Conservation (phyloP, 2,329 filamentous ascomycete genomes). For the Colletotrichum sp. region DNA sequence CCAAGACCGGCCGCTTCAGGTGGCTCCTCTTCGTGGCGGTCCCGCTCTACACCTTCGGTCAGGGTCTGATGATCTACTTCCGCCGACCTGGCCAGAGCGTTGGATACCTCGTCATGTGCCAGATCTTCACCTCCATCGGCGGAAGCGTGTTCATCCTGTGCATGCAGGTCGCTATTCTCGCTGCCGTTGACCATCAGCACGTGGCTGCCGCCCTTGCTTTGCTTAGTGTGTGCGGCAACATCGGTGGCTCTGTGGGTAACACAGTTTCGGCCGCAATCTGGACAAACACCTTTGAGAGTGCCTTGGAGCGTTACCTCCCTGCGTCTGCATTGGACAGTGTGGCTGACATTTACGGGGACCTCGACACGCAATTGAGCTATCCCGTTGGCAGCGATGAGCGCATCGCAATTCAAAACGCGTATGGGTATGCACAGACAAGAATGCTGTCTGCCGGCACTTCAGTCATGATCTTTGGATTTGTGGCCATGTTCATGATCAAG, state of each 20-base stretch:
- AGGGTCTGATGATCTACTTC: slow-evolving; percentile 51
- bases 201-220: slow-evolving; percentile 55
- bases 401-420: slow-evolving; percentile 60
- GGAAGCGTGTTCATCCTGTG: slow-evolving; percentile 36
- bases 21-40: slow-evolving; percentile 47
- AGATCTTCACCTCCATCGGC: slow-evolving; percentile 49
- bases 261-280: slow-evolving; percentile 47
- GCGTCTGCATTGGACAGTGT: slow-evolving; percentile 36
- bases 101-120: slow-evolving; percentile 42
- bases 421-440: slow-evolving; percentile 52
- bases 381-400: slow-evolving; percentile 45
- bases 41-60: slow-evolving; percentile 59
- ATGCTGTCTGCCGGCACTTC: slow-evolving; percentile 43
- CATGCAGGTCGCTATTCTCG: slow-evolving; percentile 63
- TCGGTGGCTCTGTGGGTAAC: slow-evolving; percentile 51
- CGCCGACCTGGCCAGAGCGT: slow-evolving; percentile 35
- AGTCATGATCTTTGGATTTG: slow-evolving; percentile 29
- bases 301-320: slow-evolving; percentile 56
- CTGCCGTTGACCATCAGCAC: slow-evolving; percentile 57
- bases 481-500: slow-evolving; percentile 47
- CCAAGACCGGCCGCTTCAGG: slow-evolving; percentile 52
- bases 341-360: slow-evolving; percentile 54
- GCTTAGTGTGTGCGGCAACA: slow-evolving; percentile 46
- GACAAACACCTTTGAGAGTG: slow-evolving; percentile 46
- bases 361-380: slow-evolving; percentile 56